These are phyloP conservation scores for Microdochium paspali DNA, from an alignment of 2,329 filamentous ascomycete genomes.

Conservation along the genomic window DNA sequence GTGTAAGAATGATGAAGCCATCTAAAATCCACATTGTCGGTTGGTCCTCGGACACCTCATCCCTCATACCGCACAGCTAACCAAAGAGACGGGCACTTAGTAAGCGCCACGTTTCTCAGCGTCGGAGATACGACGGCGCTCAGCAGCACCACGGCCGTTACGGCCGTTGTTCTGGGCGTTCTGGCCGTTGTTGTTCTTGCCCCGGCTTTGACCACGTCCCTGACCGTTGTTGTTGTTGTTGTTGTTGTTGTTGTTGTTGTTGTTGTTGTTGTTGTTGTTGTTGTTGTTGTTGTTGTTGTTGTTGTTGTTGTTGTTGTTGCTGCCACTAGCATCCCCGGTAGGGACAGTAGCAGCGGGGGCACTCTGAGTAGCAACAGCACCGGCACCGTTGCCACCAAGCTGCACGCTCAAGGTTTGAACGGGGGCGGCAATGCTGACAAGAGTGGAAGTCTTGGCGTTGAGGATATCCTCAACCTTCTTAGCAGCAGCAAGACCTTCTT, in stretches of 20 bases:
- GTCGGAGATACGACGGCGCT: background rate
- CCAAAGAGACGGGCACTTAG: background rate
- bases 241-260: conserved; percentile 5
- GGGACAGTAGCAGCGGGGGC: conserved; percentile 4
- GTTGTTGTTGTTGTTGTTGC: no score
- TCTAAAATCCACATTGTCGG: no score
- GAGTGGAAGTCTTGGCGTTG: conserved; percentile 7
- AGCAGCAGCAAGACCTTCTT: conserved; percentile 17
- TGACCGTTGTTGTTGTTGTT: conserved; percentile 5
- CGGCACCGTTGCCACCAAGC: conserved; percentile 4
- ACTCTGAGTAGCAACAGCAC: conserved; percentile 3
- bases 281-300: conserved; percentile 7
- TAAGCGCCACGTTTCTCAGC: background rate
- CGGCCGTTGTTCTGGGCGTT: conserved; percentile 5
- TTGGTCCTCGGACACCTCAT: no score
- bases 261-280: conserved; percentile 3
- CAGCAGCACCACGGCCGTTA: background rate
- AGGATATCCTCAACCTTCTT: conserved; percentile 30
- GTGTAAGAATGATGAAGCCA: no score
- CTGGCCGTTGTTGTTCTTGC: conserved; percentile 5
- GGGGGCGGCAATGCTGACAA: conserved; percentile 20
- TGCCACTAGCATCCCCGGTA: conserved; percentile 6
- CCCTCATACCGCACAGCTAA: no score
- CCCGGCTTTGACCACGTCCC: conserved; percentile 7
- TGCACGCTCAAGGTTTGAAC: conserved; percentile 20